phyloP scores from a whole-genome alignment of 306 rosid species.

The Sindora glabra region DNA sequence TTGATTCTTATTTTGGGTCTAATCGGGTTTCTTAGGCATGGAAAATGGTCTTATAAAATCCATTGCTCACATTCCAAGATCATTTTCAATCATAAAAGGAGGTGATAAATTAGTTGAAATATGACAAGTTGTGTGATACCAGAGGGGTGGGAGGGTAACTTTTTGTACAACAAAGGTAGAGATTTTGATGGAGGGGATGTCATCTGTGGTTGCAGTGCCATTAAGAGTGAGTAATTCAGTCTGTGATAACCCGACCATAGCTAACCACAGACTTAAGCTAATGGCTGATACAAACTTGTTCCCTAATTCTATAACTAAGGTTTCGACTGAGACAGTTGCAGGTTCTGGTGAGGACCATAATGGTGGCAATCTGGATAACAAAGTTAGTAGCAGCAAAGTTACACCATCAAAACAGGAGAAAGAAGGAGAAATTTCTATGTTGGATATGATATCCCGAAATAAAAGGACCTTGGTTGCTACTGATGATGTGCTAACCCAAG shows the following conservation, averaged over 20 bases:
- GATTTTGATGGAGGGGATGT: slow-evolving; percentile 79
- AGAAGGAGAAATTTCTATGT: slow-evolving; percentile 20
- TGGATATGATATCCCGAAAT: slow-evolving; percentile 44
- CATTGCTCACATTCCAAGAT: slow-evolving; percentile 42
- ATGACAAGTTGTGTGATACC: slow-evolving; percentile 58
- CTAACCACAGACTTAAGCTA: slow-evolving; percentile 54
- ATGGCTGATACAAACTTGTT: slow-evolving; percentile 58
- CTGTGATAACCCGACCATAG: slow-evolving; percentile 58
- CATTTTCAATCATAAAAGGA: slow-evolving; percentile 42
- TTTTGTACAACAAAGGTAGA: slow-evolving; percentile 44
- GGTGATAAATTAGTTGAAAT: slow-evolving; percentile 44
- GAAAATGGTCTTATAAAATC: slow-evolving; percentile 40
- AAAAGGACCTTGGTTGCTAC: slow-evolving; percentile 26
- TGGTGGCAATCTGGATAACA: slow-evolving; percentile 36
- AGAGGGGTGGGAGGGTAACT: slow-evolving; percentile 51
- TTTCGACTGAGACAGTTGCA: slow-evolving; percentile 34
- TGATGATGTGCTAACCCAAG: slow-evolving; percentile 29
- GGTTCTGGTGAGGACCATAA: slow-evolving; percentile 38
- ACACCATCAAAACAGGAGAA: slow-evolving; percentile 28
- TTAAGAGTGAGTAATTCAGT: slow-evolving; percentile 70
- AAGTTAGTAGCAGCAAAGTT: slow-evolving; percentile 20
- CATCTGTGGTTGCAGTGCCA: slow-evolving; percentile 53
- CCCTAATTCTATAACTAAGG: slow-evolving; percentile 45
- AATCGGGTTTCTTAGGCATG: slow-evolving; percentile 47
- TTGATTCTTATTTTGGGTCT: slow-evolving; percentile 20